Conservation (phyloP, 306 rosid species). For the Rosa rugosa region DNA sequence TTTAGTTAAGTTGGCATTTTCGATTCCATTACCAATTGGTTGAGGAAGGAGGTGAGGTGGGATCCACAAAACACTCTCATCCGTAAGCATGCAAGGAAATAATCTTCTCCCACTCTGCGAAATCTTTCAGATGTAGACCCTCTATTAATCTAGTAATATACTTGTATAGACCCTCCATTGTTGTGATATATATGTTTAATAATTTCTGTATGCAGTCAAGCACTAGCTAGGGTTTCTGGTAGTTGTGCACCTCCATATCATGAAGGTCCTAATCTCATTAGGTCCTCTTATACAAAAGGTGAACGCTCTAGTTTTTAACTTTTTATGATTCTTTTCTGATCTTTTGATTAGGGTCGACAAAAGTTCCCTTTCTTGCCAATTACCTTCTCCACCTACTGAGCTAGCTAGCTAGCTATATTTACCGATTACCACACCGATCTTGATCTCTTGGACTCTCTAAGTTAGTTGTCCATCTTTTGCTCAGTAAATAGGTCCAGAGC, state of each 20-base stretch:
- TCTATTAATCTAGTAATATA: neutral
- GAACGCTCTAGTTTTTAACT: too few relatives aligned
- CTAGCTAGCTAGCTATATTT: too few relatives aligned
- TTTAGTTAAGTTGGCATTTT: neutral
- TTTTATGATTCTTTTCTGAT: too few relatives aligned
- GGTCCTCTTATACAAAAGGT: too few relatives aligned
- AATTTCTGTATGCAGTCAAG: conserved; percentile 21
- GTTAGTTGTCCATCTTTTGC: too few relatives aligned
- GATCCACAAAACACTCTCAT: conserved; percentile 75
- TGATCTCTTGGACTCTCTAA: too few relatives aligned
- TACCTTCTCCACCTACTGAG: too few relatives aligned
- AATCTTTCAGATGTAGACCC: conserved; percentile 25
- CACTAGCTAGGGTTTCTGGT: conserved; percentile 10
- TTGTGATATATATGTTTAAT: conserved; percentile 9
- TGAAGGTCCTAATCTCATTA: neutral
- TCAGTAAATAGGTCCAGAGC: too few relatives aligned
- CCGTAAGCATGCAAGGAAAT: conserved; percentile 45
- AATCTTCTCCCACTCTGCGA: conserved; percentile 40
- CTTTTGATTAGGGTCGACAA: too few relatives aligned
- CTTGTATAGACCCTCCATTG: neutral
- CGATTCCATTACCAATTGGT: neutral
- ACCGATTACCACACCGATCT: too few relatives aligned
- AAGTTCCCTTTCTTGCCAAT: too few relatives aligned
- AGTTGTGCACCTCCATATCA: neutral
- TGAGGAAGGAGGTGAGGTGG: conserved; percentile 25